Evolutionary conservation across 768 basidiomycete species (phyloP), one percentile per base, ranked within the genome.

Genomic region (Lyophyllum decastes): DNA sequence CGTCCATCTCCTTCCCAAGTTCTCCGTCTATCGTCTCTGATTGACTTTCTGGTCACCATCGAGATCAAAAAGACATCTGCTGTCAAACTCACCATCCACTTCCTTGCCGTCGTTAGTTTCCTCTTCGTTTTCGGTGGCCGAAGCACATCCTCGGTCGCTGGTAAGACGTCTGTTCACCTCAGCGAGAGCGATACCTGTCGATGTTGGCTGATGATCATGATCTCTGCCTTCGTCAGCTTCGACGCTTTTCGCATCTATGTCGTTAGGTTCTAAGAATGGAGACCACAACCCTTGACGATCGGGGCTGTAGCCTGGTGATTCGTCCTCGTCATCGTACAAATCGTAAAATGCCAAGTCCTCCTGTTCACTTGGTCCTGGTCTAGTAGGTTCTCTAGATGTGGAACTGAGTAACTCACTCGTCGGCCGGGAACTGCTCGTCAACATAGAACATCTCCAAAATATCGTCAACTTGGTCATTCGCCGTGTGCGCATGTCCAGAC

Each of bases 291-390:
- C 47, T 27, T 7, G 7, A 26, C 12, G 17, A 30, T 16, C 5
- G 47, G 47, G 17, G 10, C 25, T 22, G 27, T 19, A n/a, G 2
- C 6, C 17, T 16, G 6, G 4, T 38, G 11, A 26, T 14, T 53
- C 30, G 1, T 45, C 43, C 43, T 40, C 38, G 19, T 44, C 27
- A 21, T 35, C 43, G 30, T 53, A 53, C 43, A 53, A 34, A 4
- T 53, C 54, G 54, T 55, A 55, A 22, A 55, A 55, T 26, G 27
- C 46, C 17, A 55, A 10, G 44, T 55, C 54, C 48, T 55, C 54
- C 34, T 55, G 54, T 48, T 55, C 54, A 26, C 54, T 55, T 17
- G 21, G 26, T 24, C 10, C 17, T 55, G 17, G 27, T 22, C 16
- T 6, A 46, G 30, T 12, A 24, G 11, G 10, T 25, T 8, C 14